These are phyloP conservation scores for Didymella keratinophila DNA, from an alignment of 2,329 filamentous ascomycete genomes.

Conservation along the genomic window DNA sequence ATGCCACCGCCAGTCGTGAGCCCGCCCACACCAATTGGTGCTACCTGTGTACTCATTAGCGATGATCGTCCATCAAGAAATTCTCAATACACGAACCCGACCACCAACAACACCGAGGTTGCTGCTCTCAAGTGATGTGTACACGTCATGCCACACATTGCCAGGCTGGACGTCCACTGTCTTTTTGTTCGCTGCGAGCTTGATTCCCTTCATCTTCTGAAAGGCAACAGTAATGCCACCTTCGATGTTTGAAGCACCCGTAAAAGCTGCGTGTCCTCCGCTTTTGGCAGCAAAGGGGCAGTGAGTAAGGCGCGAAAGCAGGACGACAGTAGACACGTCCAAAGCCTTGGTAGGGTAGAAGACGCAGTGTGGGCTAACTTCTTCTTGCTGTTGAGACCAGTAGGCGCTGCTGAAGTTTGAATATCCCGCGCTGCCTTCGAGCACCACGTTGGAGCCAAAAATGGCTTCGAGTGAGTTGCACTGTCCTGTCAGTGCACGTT, in stretches of 20 bases:
- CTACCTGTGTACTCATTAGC: conserved; percentile 34
- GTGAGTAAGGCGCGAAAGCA: conserved; percentile 24
- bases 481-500: conserved; percentile 20
- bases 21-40: conserved; percentile 43
- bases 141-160: conserved; percentile 37
- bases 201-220: conserved; percentile 39
- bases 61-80: neutral
- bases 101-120: conserved; percentile 39
- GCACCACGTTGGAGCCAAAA: conserved; percentile 27
- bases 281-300: conserved; percentile 54
- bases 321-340: conserved; percentile 24
- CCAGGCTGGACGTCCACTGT: conserved; percentile 43
- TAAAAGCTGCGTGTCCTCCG: conserved; percentile 52
- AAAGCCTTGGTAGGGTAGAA: conserved; percentile 30
- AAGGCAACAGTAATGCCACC: conserved; percentile 56
- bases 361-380: conserved; percentile 33
- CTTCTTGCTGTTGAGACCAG: conserved; percentile 27
- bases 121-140: conserved; percentile 33
- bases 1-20: conserved; percentile 41
- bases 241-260: conserved; percentile 52
- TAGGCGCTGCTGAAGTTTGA: conserved; percentile 22
- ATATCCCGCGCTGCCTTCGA: conserved; percentile 27
- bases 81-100: conserved; percentile 14
- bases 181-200: conserved; percentile 33
- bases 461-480: conserved; percentile 28